Percentiles rank a stretch among this genome's conserved stretches.
These are phyloP conservation scores for Abrus precatorius DNA, from an alignment of 306 rosid species.

Conservation along the genomic window DNA sequence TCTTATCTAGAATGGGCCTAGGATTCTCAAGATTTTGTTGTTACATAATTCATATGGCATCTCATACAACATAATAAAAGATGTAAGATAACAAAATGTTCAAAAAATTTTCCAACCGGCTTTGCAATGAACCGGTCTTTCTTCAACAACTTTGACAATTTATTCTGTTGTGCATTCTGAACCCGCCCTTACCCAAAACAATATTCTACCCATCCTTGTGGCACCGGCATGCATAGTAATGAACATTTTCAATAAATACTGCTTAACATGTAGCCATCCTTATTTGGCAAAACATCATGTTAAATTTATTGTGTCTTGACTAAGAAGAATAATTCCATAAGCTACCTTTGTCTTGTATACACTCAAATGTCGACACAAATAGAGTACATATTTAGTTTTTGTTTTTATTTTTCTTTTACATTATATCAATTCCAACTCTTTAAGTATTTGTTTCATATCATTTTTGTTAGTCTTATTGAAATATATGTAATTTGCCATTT, in stretches of 20 bases:
- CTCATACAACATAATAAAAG: constrained; percentile 22
- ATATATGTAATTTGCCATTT: not conserved
- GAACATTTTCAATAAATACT: not conserved
- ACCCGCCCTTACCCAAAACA: not conserved
- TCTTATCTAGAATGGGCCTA: constrained; percentile 30
- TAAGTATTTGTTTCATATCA: not conserved
- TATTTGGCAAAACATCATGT: not conserved
- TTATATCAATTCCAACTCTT: constrained; percentile 25
- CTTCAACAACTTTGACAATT: constrained; percentile 1
- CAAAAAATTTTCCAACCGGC: not conserved
- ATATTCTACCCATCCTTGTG: constrained; percentile 11
- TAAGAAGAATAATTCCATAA: not conserved
- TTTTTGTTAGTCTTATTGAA: constrained; percentile 9
- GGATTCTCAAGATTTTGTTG: constrained; percentile 25
- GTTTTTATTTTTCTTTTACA: not conserved
- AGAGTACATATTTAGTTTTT: not conserved
- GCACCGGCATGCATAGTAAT: not conserved
- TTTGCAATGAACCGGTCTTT: not conserved
- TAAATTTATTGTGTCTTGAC: not conserved
- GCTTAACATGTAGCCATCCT: not conserved
- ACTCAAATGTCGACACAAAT: constrained; percentile 1
- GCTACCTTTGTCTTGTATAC: constrained; percentile 14
- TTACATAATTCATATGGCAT: not conserved
- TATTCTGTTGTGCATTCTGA: not conserved
- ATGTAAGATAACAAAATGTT: not conserved